A percentile compares a stretch with the other conserved stretches of the same genome.
Conservation (phyloP, 108 stramenopile species). For the Epithemia pelagica region DNA sequence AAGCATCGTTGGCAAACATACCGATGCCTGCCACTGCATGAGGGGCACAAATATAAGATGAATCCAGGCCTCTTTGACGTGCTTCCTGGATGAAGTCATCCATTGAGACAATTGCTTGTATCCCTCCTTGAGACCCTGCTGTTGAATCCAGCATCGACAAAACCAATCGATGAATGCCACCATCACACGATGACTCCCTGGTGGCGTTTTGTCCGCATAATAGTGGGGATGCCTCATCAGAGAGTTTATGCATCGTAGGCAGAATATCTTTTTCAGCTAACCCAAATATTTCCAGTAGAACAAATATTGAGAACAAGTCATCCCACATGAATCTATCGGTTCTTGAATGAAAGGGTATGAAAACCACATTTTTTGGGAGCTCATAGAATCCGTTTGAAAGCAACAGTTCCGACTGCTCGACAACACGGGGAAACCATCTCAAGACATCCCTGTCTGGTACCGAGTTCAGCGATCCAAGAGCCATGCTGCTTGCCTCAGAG, state of each 20-base stretch:
- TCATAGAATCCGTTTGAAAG: conserved; percentile 14
- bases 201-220: too few species aligned
- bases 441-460: conserved; percentile 1
- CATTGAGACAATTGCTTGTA: too few species aligned
- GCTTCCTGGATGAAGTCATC: too few species aligned
- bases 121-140: too few species aligned
- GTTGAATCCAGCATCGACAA: too few species aligned
- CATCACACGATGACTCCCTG: too few species aligned
- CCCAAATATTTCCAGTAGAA: conserved; percentile 32
- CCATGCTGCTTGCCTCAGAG: conserved; percentile 10
- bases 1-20: too few species aligned
- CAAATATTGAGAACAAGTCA: conserved; percentile 16
- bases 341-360: conserved; percentile 49
- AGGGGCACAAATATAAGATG: conserved; percentile 41
- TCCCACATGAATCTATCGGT: conserved; percentile 15
- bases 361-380: conserved; percentile 22
- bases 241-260: too few species aligned
- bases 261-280: too few species aligned
- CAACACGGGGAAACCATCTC: conserved; percentile 32
- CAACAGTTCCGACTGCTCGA: conserved; percentile 4
- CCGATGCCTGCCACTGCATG: conserved; percentile 47
- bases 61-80: too few species aligned
- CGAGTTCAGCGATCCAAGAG: conserved; percentile 42
- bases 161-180: too few species aligned
- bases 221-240: too few species aligned